Conservation (phyloP, 2,329 filamentous ascomycete genomes). For the Diaporthe vexans region DNA sequence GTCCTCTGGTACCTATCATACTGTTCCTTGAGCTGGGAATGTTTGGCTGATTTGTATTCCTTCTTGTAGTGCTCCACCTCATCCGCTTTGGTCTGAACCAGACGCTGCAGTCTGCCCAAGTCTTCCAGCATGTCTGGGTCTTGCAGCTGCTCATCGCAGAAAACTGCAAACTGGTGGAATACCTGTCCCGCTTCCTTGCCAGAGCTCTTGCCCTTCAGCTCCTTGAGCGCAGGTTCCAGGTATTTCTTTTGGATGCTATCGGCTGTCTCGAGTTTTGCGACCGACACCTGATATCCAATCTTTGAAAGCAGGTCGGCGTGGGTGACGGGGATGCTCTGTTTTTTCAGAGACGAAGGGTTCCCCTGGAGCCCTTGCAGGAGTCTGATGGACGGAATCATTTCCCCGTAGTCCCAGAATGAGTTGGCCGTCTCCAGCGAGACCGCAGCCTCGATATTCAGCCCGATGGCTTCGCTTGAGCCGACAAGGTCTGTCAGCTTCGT, state of each 20-base stretch:
- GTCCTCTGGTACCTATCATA: conserved; percentile 75
- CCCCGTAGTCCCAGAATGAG: conserved; percentile 94
- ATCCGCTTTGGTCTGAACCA: conserved; percentile 84
- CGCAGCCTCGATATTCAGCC: conserved; percentile 81
- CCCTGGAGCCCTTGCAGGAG: conserved; percentile 83
- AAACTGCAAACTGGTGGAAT: conserved; percentile 93
- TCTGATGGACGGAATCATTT: conserved; percentile 88
- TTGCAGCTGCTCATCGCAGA: conserved; percentile 94
- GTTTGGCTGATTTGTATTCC: conserved; percentile 20
- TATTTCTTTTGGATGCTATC: conserved; percentile 91
- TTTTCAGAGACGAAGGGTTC: conserved; percentile 70
- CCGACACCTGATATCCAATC: conserved; percentile 88
- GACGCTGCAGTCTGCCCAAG: conserved; percentile 81
- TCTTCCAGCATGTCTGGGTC: conserved; percentile 89
- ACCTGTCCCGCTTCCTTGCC: conserved; percentile 86
- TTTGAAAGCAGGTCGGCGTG: conserved; percentile 87
- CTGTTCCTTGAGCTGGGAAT: conserved; percentile 73
- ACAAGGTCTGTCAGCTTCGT: conserved; percentile 86
- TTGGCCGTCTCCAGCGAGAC: conserved; percentile 87
- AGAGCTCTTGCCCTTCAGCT: conserved; percentile 77
- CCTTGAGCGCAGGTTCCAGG: conserved; percentile 84
- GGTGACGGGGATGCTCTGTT: conserved; percentile 79
- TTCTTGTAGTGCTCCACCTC: conserved; percentile 70
- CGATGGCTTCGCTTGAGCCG: conserved; percentile 76
- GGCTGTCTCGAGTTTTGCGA: conserved; percentile 91